phyloP scores from a whole-genome alignment of 1,284 basidiomycete genomes.

The Cronartium quercuum region DNA sequence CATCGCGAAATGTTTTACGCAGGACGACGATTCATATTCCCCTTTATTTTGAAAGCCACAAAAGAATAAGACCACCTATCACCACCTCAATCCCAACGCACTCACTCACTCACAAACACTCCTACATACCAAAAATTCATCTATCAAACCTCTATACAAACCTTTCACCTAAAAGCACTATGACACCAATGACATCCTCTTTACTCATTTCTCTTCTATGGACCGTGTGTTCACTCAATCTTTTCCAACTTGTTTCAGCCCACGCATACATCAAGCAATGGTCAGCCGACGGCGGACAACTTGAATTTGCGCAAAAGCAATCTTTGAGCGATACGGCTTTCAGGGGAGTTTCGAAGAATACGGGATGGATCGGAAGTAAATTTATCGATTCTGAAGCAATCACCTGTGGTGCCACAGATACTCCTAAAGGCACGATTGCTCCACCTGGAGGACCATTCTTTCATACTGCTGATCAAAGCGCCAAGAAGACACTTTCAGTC shows the following conservation, averaged over 20 bases:
- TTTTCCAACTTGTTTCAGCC: background rate
- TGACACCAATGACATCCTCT: too few relatives aligned
- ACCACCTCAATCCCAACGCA: too few relatives aligned
- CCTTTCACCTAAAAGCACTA: too few relatives aligned
- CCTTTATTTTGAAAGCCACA: too few relatives aligned
- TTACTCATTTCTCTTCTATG: too few relatives aligned
- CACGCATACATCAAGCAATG: slow-evolving; percentile 32
- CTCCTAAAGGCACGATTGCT: slow-evolving; percentile 15
- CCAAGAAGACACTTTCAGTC: slow-evolving; percentile 24
- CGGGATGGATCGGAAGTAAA: slow-evolving; percentile 35
- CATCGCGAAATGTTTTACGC: too few relatives aligned
- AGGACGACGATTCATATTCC: too few relatives aligned
- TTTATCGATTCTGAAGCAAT: slow-evolving; percentile 25
- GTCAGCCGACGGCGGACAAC: slow-evolving; percentile 28
- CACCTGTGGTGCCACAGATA: slow-evolving; percentile 27
- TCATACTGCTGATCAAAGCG: slow-evolving; percentile 18
- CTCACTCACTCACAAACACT: too few relatives aligned
- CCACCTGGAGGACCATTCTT: slow-evolving; percentile 25
- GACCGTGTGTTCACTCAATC: background rate
- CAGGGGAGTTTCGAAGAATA: slow-evolving; percentile 21
- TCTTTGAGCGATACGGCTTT: slow-evolving; percentile 24
- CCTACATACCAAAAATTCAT: too few relatives aligned
- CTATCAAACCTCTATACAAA: too few relatives aligned
- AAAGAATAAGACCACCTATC: too few relatives aligned
- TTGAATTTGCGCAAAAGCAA: slow-evolving; percentile 28